Evolutionary conservation across 2,329 filamentous ascomycete species (phyloP).

Genomic region (Orbilia brochopaga): DNA sequence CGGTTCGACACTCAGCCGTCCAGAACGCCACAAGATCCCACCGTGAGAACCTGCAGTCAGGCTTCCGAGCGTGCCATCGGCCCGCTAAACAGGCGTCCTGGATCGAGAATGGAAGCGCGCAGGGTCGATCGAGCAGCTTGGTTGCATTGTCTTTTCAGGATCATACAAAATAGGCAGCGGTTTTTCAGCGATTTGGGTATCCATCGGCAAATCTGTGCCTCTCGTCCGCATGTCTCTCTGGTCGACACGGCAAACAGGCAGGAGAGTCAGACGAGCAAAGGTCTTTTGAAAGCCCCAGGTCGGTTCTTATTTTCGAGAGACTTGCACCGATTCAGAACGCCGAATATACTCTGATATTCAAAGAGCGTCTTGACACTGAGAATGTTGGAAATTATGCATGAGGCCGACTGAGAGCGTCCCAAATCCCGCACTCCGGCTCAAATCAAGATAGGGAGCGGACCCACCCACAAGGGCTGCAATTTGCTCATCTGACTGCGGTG

Average conservation of each 20-base stretch:
- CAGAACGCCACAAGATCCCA: neutral
- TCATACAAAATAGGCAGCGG: neutral
- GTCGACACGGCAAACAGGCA: neutral
- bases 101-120: too few species aligned
- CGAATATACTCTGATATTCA: conserved; percentile 24
- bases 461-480: neutral
- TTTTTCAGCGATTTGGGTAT: too few species aligned
- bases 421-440: conserved; percentile 30
- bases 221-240: too few species aligned
- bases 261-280: neutral
- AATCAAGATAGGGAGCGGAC: conserved; percentile 1
- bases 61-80: neutral
- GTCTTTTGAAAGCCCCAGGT: too few species aligned
- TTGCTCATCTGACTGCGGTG: conserved; percentile 35
- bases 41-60: neutral
- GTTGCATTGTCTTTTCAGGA: neutral
- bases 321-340: conserved; percentile 17
- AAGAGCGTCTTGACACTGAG: conserved; percentile 30
- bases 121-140: too few species aligned
- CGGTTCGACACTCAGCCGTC: neutral
- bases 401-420: neutral
- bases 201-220: neutral
- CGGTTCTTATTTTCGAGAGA: neutral
- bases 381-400: conserved; percentile 42
- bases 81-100: neutral